These are phyloP conservation scores for Daedaleopsis nitida DNA, from an alignment of 768 basidiomycete genomes.

Conservation along the genomic window DNA sequence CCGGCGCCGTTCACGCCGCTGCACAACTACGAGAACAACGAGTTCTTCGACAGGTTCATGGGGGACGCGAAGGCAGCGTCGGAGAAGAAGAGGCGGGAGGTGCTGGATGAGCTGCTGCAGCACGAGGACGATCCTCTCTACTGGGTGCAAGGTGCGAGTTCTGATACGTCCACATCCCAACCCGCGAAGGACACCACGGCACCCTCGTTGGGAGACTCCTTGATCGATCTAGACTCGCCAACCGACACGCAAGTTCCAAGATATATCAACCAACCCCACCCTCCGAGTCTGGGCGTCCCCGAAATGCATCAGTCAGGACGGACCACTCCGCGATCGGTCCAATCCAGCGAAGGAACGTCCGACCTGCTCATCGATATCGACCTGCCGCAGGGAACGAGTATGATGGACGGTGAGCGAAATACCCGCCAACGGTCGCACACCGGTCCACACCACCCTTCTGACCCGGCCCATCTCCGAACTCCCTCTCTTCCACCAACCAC, in stretches of 20 bases:
- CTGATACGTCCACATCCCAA: constrained; percentile 4
- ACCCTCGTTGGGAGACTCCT: constrained; percentile 1
- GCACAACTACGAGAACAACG: constrained; percentile 25
- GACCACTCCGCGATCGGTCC: neutral
- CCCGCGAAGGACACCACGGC: neutral
- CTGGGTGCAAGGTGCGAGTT: constrained; percentile 40
- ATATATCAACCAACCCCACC: constrained; percentile 12
- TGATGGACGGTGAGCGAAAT: constrained; percentile 4
- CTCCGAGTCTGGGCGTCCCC: neutral
- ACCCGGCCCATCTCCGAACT: constrained; percentile 33
- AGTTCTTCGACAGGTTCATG: constrained; percentile 65
- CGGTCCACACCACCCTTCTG: constrained; percentile 6
- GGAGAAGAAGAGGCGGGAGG: constrained; percentile 49
- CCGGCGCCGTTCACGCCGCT: constrained; percentile 19
- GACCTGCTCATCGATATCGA: constrained; percentile 35
- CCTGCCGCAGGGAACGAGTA: constrained; percentile 24
- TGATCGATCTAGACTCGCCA: constrained; percentile 20
- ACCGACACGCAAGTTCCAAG: constrained; percentile 19
- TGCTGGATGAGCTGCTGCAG: constrained; percentile 64
- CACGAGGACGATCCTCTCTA: constrained; percentile 75
- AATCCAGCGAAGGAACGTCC: neutral
- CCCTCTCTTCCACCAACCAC: constrained; percentile 33
- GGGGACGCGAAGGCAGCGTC: constrained; percentile 56
- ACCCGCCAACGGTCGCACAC: constrained; percentile 17
- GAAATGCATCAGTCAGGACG: neutral